A percentile compares a stretch with the other conserved stretches of the same genome.
These are phyloP conservation scores for Juncus inflexus DNA, from an alignment of 176 grass and related monocot genomes.

Conservation along the genomic window DNA sequence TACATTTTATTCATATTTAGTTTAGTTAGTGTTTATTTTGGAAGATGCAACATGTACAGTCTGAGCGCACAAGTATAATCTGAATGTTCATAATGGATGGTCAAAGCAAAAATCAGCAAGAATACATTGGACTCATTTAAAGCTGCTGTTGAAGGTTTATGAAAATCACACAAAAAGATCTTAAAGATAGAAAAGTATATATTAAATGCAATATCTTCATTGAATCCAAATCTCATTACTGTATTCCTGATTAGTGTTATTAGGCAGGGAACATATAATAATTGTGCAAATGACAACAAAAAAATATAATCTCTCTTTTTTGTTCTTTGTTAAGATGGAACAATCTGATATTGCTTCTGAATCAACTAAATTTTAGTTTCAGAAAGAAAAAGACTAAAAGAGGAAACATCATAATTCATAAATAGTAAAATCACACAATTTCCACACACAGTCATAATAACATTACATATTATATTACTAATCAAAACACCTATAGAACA, in stretches of 20 bases:
- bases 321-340: too few species aligned
- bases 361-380: neutral
- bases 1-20: too few species aligned
- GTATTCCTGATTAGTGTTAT: neutral
- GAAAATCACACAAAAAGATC: too few species aligned
- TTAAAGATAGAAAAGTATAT: neutral
- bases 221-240: conserved; percentile 2
- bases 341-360: too few species aligned
- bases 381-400: neutral
- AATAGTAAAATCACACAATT: neutral
- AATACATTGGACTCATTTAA: conserved; percentile 17
- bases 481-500: conserved; percentile 29
- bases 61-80: conserved; percentile 2
- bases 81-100: neutral
- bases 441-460: too few species aligned
- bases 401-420: too few species aligned
- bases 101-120: conserved; percentile 5
- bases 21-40: too few species aligned
- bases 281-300: too few species aligned
- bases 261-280: too few species aligned
- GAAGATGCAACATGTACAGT: too few species aligned
- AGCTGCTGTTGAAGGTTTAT: neutral
- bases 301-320: too few species aligned
- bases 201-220: conserved; percentile 1
- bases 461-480: too few species aligned